Conservation (phyloP, 306 rosid species). For the Malus sieversii region DNA sequence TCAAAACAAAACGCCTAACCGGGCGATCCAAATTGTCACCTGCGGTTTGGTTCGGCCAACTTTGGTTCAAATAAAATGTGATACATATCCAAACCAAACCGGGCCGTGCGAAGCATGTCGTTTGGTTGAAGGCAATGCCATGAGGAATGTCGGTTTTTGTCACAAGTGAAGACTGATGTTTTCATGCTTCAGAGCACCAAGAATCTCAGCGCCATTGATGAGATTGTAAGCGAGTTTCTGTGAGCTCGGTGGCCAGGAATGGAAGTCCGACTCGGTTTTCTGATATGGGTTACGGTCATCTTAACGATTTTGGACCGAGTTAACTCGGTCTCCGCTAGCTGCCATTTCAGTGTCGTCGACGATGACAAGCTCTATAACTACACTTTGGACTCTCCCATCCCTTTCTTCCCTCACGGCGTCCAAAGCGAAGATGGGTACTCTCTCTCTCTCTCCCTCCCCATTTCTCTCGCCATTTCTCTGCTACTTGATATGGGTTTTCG, state of each 20-base stretch:
- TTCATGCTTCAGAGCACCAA: not conserved
- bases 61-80: too few species aligned
- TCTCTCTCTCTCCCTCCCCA: not conserved
- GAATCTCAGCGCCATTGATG: not conserved
- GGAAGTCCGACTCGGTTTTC: constrained; percentile 12
- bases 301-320: constrained; percentile 28
- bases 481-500: not conserved
- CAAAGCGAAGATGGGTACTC: constrained; percentile 93
- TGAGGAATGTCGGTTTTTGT: not conserved
- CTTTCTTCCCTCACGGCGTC: constrained; percentile 69
- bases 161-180: not conserved
- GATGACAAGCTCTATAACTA: constrained; percentile 58
- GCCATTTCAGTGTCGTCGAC: constrained; percentile 42
- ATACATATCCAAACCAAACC: too few species aligned
- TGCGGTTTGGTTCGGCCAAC: not conserved
- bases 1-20: too few species aligned
- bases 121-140: not conserved
- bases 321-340: constrained; percentile 29
- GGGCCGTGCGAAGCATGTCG: not conserved
- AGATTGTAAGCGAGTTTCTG: not conserved
- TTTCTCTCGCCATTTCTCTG: not conserved
- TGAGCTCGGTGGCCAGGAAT: constrained; percentile 31
- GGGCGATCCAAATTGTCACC: too few species aligned
- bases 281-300: constrained; percentile 29
- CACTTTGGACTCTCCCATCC: constrained; percentile 59